Evolutionary conservation across 1,284 basidiomycete genomes (phyloP), one percentile per base, ranked within the genome.

Genomic region (Trametes hirsuta): DNA sequence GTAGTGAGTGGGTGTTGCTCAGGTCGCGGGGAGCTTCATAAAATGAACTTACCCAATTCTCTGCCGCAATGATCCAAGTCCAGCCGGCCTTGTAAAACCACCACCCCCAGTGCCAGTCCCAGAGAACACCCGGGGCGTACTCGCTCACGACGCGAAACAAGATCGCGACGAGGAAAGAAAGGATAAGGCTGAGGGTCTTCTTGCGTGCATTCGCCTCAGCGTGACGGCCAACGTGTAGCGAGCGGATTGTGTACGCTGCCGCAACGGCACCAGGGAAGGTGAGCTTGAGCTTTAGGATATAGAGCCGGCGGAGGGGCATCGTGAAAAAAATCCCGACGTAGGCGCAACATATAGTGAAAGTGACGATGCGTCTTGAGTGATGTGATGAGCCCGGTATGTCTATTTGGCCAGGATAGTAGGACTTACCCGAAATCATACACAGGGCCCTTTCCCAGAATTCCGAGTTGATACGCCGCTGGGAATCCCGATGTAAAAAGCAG

Each of bases 321-420:
- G 85, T 85, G 72, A 89, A 88, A 74, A 87, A 85, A 15, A 86
- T 79, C 37, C 86, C 86, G 66, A 87, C 87, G 75, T 85, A 90
- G 18, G 83, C 85, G 54, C 82, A 79, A 63, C 79, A 81, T 24
- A 81, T 72, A 5, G 83, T 84, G 59, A 88, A 78, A 5, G 83
- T 82, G 64, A 89, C 81, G n/a, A 87, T 74, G 22, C 42, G 64
- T 35, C 58, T 67, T 4, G 47, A 55, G 52, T 18, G 25, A 3
- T 6, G 24, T 10, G 25, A 47, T 25, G 18, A 18, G 18, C 18
- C 18, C 18, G 18, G 18, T 18, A 18, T 18, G 18, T 18, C 18
- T 18, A 18, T 18, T 18, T 18, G 18, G n/a, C 24, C 14, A 14
- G 14, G 45, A 30, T 46, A 22, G 45, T 25, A 47, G 11, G 56